These are phyloP conservation scores for cucumber (Cucumis sativus) DNA, from an alignment of 306 rosid genomes.

Conservation along the genomic window DNA sequence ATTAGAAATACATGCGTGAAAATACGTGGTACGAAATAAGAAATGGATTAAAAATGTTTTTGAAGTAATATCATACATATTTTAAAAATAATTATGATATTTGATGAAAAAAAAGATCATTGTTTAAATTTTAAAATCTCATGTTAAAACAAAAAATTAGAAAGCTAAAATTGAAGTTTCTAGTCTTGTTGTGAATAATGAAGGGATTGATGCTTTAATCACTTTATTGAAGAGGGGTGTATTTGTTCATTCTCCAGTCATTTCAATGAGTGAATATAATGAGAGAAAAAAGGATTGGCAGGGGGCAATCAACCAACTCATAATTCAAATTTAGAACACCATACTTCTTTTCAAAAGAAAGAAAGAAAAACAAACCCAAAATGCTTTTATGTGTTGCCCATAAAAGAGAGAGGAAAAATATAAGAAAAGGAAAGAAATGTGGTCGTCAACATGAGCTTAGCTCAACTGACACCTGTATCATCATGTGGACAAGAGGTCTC, in stretches of 20 bases:
- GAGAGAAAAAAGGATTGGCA: background rate
- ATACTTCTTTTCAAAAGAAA: background rate
- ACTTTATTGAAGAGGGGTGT: background rate
- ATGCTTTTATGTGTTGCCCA: background rate
- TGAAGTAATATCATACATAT: too few relatives aligned
- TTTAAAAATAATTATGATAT: too few relatives aligned
- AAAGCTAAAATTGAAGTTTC: background rate
- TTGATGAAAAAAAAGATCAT: background rate
- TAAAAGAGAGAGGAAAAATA: background rate
- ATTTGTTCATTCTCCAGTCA: background rate
- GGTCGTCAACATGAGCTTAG: too few relatives aligned
- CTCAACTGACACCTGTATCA: too few relatives aligned
- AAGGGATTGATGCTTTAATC: background rate
- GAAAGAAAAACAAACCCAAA: background rate
- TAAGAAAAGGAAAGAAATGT: background rate
- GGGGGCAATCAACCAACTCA: background rate
- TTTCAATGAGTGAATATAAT: background rate
- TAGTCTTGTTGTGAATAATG: background rate
- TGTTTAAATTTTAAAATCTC: background rate
- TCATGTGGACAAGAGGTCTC: too few relatives aligned
- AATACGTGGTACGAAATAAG: too few relatives aligned
- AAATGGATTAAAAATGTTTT: too few relatives aligned
- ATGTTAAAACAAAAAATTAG: background rate
- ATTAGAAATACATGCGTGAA: too few relatives aligned
- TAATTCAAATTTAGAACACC: background rate